These are phyloP conservation scores for Phyllachora maydis DNA, from an alignment of 2,329 filamentous ascomycete species.

Conservation along the genomic window DNA sequence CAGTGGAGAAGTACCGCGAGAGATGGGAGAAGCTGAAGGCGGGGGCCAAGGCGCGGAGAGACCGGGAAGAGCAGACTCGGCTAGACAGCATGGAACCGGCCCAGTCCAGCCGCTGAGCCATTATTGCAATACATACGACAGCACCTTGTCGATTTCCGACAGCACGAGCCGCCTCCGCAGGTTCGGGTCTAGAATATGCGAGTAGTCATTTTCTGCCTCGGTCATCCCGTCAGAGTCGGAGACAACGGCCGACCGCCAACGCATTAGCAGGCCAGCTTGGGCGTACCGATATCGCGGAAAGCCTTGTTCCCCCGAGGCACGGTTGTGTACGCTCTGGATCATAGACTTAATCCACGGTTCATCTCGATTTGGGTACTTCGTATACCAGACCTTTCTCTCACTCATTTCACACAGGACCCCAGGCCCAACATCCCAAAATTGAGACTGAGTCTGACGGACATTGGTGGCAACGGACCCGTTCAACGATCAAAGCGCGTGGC, in stretches of 20 bases:
- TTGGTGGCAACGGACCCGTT: too few species aligned
- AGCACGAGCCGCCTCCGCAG: constrained; percentile 55
- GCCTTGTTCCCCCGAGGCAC: constrained; percentile 44
- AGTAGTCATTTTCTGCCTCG: constrained; percentile 19
- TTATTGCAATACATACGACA: constrained; percentile 1
- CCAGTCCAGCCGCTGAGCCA: too few species aligned
- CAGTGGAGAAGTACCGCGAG: constrained; percentile 34
- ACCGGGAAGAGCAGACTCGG: constrained; percentile 21
- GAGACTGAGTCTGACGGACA: too few species aligned
- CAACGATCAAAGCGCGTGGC: too few species aligned
- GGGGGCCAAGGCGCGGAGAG: constrained; percentile 35
- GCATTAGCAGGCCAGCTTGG: too few species aligned
- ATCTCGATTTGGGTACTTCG: too few species aligned
- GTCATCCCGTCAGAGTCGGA: too few species aligned
- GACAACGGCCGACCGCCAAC: too few species aligned
- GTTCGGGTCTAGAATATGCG: constrained; percentile 50
- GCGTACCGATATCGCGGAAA: constrained; percentile 43
- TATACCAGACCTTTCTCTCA: too few species aligned
- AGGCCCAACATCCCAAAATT: too few species aligned
- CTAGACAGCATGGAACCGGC: not conserved
- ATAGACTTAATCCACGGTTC: too few species aligned
- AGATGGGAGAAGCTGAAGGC: constrained; percentile 42
- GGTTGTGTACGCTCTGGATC: constrained; percentile 11
- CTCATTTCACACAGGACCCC: too few species aligned
- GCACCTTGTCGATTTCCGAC: constrained; percentile 61